A percentile compares a stretch with the other conserved stretches of the same genome.
phyloP scores from a whole-genome alignment of 2,329 filamentous ascomycete species.

The Neurospora crassa region DNA sequence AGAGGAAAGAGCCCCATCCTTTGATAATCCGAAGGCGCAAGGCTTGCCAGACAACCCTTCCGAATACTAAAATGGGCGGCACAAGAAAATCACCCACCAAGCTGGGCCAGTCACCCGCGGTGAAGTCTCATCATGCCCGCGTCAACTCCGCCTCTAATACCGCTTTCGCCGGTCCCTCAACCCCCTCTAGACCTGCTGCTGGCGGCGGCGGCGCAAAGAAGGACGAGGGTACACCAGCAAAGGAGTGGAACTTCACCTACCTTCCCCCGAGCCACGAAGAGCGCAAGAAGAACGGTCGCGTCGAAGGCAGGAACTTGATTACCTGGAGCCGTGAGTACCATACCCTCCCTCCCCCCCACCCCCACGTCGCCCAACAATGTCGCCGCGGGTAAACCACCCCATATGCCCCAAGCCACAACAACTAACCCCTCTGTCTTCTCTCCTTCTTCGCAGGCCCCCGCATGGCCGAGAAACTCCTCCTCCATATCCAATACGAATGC shows the following conservation, averaged over 20 bases:
- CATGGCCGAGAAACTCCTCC: slow-evolving; percentile 36
- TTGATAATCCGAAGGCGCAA: background rate
- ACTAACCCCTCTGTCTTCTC: background rate
- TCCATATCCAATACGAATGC: slow-evolving; percentile 32
- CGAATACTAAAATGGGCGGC: background rate
- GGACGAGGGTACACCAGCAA: background rate
- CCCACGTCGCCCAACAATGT: too few relatives aligned
- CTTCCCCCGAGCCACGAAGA: slow-evolving; percentile 1
- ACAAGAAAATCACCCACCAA: background rate
- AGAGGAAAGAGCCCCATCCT: background rate
- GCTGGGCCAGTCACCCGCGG: background rate
- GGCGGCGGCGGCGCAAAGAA: background rate
- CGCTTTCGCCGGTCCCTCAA: background rate
- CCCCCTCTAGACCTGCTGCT: background rate
- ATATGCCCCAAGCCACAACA: background rate
- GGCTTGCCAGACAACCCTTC: background rate
- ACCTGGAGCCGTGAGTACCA: slow-evolving; percentile 7
- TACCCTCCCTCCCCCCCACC: background rate
- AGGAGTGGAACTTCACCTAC: slow-evolving; percentile 5
- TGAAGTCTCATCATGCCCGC: background rate
- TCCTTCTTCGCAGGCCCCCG: slow-evolving; percentile 26
- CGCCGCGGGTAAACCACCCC: background rate
- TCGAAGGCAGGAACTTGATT: slow-evolving; percentile 6
- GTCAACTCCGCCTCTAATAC: background rate
- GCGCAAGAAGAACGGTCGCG: slow-evolving; percentile 5